phyloP scores from a whole-genome alignment of 495 filamentous ascomycete genomes.

The Penicillium cinerascens region DNA sequence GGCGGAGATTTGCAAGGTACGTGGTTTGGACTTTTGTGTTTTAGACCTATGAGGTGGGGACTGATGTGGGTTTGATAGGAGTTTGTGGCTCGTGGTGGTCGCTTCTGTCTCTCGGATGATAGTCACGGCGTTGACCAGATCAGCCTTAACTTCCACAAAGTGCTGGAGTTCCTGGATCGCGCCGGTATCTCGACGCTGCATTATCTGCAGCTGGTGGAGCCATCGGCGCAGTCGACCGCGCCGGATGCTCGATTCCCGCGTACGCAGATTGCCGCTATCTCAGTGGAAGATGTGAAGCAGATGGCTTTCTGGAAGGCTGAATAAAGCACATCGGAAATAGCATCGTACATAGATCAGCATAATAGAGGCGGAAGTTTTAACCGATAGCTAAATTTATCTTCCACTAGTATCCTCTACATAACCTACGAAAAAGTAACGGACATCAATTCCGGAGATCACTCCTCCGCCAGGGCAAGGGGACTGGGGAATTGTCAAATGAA shows the following conservation, averaged over 20 bases:
- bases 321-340: background rate
- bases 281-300: conserved; percentile 22
- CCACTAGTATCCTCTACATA: background rate
- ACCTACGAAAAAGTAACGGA: background rate
- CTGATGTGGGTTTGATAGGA: conserved; percentile 40
- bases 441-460: background rate
- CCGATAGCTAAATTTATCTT: background rate
- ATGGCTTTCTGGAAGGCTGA: conserved; percentile 20
- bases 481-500: too few species aligned
- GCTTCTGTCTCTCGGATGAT: conserved; percentile 86
- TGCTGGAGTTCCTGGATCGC: conserved; percentile 55
- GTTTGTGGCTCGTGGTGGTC: conserved; percentile 63
- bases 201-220: conserved; percentile 36
- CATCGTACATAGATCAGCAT: background rate
- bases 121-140: conserved; percentile 83
- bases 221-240: conserved; percentile 12
- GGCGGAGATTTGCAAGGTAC: conserved; percentile 71
- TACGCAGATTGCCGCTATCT: conserved; percentile 29
- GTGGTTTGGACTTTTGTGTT: conserved; percentile 14
- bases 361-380: background rate
- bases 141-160: conserved; percentile 59
- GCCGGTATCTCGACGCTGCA: conserved; percentile 45
- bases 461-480: background rate
- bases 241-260: conserved; percentile 42
- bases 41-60: conserved; percentile 1